Evolutionary conservation across 2,329 filamentous ascomycete species (phyloP), one percentile per base, ranked within the genome.

Genomic region (Fonsecaea nubica): DNA sequence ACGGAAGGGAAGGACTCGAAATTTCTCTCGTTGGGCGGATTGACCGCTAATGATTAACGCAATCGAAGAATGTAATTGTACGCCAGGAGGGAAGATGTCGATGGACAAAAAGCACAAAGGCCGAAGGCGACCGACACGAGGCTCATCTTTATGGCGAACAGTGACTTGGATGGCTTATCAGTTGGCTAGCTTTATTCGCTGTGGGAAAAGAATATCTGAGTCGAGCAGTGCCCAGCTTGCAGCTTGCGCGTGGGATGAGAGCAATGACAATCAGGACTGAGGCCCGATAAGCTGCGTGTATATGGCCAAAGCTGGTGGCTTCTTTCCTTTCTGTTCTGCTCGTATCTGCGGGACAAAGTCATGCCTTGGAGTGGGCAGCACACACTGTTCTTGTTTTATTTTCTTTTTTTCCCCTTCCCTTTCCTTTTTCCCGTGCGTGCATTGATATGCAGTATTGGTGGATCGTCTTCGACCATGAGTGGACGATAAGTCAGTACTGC

Each of bases 61-160:
- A 18, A 40, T 45, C 40, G 42, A 50, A 32, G 42, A 35, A 21
- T 59, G 57, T 59, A 59, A 50, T 50, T 45, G 25, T 59, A 59
- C 57, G 57, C n/a, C 15, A 32, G 42, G 15, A 33, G 35, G 57
- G 57, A 52, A 50, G 13, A 50, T 36, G 25, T 33, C 36, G 57
- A 52, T 50, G 57, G 45, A 42, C 25, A 50, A 59, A 50, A 50
- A 50, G 57, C 32, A 33, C 36, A 10, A 21, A 21, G 6, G 38
- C 25, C 35, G 13, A 50, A 35, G 42, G 7, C 21, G n/a, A 36
- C 40, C 30, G 9, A 3, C 21, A 30, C 15, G 57, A 35, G 40
- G 30, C 30, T 50, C 40, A 25, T n/a, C 18, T 12, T 50, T 2
- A 25, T 30, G 45, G 25, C 18, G 18, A 9, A 25, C 45, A 15